Percentiles rank a stretch among this genome's conserved stretches.
These are phyloP conservation scores for Sanghuangporus baumii DNA, from an alignment of 1,284 basidiomycete species.

Conservation along the genomic window DNA sequence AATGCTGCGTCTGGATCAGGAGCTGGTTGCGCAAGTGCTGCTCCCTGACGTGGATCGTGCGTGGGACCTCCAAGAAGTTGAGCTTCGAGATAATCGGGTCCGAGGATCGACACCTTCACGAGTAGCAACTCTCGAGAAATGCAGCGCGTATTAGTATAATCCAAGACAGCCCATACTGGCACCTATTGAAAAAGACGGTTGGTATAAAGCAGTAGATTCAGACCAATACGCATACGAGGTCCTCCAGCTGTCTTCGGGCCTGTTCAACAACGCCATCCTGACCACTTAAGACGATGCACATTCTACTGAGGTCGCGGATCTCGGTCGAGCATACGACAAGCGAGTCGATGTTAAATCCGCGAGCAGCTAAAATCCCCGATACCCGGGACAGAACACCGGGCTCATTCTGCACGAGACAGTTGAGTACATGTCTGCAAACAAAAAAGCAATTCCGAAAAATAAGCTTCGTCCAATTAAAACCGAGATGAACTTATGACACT, in stretches of 20 bases:
- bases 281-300: conserved; percentile 96
- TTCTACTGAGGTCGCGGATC: conserved; percentile 93
- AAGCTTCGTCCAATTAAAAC: conserved; percentile 11
- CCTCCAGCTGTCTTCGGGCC: conserved; percentile 88
- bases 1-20: conserved; percentile 20
- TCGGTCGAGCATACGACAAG: conserved; percentile 98
- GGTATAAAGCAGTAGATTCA: background rate
- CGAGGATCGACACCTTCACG: conserved; percentile 92
- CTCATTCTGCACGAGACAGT: conserved; percentile 99
- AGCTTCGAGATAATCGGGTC: conserved; percentile 94
- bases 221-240: conserved; percentile 63
- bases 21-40: conserved; percentile 8
- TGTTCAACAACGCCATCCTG: conserved; percentile 99
- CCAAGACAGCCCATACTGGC: conserved; percentile 95
- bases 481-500: conserved; percentile 42
- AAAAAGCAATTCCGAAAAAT: background rate
- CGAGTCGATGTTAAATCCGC: conserved; percentile 99
- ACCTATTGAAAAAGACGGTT: conserved; percentile 47
- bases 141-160: conserved; percentile 88
- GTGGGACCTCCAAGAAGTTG: conserved; percentile 81
- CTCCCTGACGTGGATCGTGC: conserved; percentile 54
- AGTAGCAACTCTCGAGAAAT: conserved; percentile 87
- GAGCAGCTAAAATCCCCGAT: conserved; percentile 93
- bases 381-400: conserved; percentile 98
- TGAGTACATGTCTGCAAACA: conserved; percentile 78